These are phyloP conservation scores for Globisporangium splendens DNA, from an alignment of 352 stramenopile genomes.

Conservation along the genomic window DNA sequence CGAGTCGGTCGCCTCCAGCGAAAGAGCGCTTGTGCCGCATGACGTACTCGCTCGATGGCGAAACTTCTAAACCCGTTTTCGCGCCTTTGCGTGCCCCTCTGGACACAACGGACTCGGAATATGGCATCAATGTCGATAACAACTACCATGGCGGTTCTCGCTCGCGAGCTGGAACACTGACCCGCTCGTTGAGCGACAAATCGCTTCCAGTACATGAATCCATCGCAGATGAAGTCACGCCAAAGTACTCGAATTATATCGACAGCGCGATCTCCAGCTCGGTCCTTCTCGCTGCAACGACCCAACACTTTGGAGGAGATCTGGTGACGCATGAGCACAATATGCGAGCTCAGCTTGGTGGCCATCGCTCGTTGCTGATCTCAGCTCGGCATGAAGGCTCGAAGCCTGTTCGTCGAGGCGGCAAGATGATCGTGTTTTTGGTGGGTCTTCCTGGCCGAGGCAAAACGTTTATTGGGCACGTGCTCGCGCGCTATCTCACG, in stretches of 20 bases:
- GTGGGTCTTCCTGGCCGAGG: constrained; percentile 71
- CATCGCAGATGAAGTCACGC: constrained; percentile 17
- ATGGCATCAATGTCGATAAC: constrained; percentile 56
- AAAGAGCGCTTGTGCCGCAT: constrained; percentile 2
- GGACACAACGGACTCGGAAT: constrained; percentile 65
- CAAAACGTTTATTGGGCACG: constrained; percentile 87
- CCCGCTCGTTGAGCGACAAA: constrained; percentile 71
- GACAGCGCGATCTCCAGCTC: constrained; percentile 64
- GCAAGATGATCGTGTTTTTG: constrained; percentile 81
- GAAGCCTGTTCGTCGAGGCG: constrained; percentile 34
- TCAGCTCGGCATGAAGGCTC: constrained; percentile 17
- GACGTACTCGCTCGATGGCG: constrained; percentile 10
- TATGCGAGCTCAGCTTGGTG: constrained; percentile 58
- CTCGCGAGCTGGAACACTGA: constrained; percentile 51
- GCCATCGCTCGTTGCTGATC: constrained; percentile 68
- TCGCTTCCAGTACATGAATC: constrained; percentile 29
- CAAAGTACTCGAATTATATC: constrained; percentile 75
- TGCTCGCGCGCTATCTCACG: constrained; percentile 74
- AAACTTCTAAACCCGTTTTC: constrained; percentile 15
- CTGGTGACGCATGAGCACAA: constrained; percentile 80
- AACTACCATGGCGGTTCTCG: constrained; percentile 19
- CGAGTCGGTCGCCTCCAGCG: constrained; percentile 25
- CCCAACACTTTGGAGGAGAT: constrained; percentile 83
- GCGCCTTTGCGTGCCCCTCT: constrained; percentile 40
- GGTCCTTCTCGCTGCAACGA: constrained; percentile 72